Base-by-base conservation (phyloP, 257 asterid genomes). In the Fraxinus anomala region DNA sequence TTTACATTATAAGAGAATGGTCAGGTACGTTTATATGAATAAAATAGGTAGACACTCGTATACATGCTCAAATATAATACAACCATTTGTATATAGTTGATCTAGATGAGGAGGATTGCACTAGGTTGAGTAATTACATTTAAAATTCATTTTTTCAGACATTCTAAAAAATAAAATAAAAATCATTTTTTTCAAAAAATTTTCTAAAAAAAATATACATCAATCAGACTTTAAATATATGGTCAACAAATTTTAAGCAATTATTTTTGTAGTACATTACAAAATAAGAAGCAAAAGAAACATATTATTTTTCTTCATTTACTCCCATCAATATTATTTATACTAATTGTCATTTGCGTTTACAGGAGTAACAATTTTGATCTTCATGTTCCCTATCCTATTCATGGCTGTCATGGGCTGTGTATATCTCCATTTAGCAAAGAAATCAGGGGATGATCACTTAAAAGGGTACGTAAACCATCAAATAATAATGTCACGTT, bases 331-430 rank as follows among this genome's bases (percentile, higher is more conserved):
- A 21, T 16, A 16, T 63, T 10, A 13, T 7, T 84, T 78, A 6
- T 56, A 56, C 13, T 56, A 56, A 7, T 56, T 56, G n/a, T 56
- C 21, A n/a, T 56, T n/a, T 56, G 3, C 19, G 28, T 56, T 56
- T 56, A 8, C 91, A 92, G 98, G 97, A 73, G 84, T 88, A 67
- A 81, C 77, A 49, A 71, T 77, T 39, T 74, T 94, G 85, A 34
- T 84, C 17, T 92, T 65, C 84, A 78, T 91, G 11, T 82, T 83
- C 56, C 99, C 99, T 49, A 71, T 91, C 31, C 77, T 93, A 34
- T 77, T 91, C 16, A 82, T 93, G 80, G 96, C 99, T 24, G 88
- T 42, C 37, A 77, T 91, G 87, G 95, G 94, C 21, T 90, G 96
- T 70, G 82, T 93, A 67, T 90, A 90, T 73, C 90, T 95, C 30